Evolutionary conservation across 495 filamentous ascomycete species (phyloP).

Genomic region (Neurospora sp.): DNA sequence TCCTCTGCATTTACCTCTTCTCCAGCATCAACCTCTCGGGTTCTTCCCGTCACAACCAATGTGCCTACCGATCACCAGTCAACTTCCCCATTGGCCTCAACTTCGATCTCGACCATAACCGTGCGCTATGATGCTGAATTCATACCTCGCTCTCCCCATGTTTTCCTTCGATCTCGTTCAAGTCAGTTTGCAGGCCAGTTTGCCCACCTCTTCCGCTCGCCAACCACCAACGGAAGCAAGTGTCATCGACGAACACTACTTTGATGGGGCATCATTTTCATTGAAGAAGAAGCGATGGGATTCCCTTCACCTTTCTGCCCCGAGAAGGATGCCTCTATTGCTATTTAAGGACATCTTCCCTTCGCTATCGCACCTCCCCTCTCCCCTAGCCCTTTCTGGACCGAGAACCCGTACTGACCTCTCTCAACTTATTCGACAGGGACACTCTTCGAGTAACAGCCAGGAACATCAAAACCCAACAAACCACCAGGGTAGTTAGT

Average conservation of each 20-base stretch:
- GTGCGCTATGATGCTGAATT: background rate
- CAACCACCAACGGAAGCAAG: background rate
- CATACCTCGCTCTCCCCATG: background rate
- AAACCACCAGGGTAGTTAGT: background rate
- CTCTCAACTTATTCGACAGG: background rate
- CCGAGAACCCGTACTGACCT: background rate
- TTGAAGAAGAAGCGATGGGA: background rate
- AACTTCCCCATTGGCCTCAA: background rate
- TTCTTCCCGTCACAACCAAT: background rate
- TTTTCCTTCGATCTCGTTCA: background rate
- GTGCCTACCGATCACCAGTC: background rate
- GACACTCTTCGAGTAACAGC: accelerated
- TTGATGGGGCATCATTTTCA: background rate
- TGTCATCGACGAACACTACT: background rate
- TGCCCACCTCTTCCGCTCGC: background rate
- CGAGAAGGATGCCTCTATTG: background rate
- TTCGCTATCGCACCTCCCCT: background rate
- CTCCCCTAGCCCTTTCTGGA: conserved; percentile 2
- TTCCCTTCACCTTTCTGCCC: background rate
- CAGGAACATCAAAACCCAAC: background rate
- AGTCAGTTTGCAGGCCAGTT: background rate
- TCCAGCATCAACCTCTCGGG: background rate
- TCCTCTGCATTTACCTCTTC: background rate
- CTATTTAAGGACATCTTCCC: background rate
- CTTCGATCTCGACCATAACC: background rate